A percentile compares a stretch with the other conserved stretches of the same genome.
These are phyloP conservation scores for Solanum lignicaule DNA, from an alignment of 257 asterid species.

Conservation along the genomic window DNA sequence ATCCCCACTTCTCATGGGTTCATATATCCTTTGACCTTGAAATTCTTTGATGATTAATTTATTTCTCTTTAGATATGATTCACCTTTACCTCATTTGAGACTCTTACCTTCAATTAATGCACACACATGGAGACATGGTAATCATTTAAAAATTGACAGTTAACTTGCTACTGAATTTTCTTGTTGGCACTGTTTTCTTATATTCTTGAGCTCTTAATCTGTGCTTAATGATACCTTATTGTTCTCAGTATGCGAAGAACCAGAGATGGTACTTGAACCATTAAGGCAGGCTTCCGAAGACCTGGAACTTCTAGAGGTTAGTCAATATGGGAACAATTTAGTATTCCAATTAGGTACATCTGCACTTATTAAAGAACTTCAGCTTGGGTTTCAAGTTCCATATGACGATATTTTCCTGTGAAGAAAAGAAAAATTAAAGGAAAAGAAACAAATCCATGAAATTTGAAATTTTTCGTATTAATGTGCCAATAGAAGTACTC, in stretches of 20 bases:
- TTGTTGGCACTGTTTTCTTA: not conserved
- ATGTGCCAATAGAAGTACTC: not conserved
- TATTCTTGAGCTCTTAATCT: not conserved
- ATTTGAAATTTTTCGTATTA: not conserved
- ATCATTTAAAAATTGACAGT: not conserved
- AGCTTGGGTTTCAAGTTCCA: not conserved
- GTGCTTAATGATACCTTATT: not conserved
- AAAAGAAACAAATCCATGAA: not conserved
- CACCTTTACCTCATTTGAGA: not conserved
- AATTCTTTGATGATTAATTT: not conserved
- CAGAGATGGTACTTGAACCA: slow-evolving; percentile 66
- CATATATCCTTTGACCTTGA: not conserved
- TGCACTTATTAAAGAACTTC: not conserved
- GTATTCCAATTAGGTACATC: not conserved
- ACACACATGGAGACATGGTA: not conserved
- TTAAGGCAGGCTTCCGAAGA: slow-evolving; percentile 81
- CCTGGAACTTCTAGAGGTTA: slow-evolving; percentile 79
- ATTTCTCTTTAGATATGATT: not conserved
- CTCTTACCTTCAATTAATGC: not conserved
- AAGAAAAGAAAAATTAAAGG: not conserved
- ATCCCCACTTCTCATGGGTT: not conserved
- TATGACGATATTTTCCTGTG: not conserved
- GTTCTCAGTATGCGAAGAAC: slow-evolving; percentile 49
- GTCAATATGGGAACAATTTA: slow-evolving; percentile 2
- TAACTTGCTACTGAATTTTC: not conserved